phyloP scores from a whole-genome alignment of 1,284 basidiomycete genomes.

The Papiliotrema laurentii region DNA sequence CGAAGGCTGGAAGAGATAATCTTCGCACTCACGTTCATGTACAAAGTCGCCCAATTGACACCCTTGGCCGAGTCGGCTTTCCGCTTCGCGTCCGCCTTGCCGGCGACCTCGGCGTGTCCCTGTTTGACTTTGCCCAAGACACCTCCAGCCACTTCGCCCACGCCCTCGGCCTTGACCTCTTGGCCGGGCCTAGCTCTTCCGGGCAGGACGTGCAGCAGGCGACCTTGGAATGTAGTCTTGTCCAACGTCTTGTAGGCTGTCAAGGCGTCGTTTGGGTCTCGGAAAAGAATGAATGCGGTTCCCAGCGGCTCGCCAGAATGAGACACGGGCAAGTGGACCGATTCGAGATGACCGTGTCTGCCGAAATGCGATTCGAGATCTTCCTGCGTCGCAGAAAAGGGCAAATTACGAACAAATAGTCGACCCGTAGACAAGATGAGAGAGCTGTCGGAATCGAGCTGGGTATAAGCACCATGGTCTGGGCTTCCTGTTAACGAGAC shows the following conservation, averaged over 20 bases:
- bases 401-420: slow-evolving; percentile 85
- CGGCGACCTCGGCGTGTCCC: slow-evolving; percentile 64
- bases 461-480: background rate
- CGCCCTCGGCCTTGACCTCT: slow-evolving; percentile 49
- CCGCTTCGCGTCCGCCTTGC: slow-evolving; percentile 58
- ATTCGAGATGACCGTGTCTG: slow-evolving; percentile 66
- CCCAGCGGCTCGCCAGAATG: slow-evolving; percentile 69
- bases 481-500: slow-evolving; percentile 25
- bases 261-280: slow-evolving; percentile 62
- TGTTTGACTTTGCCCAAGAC: slow-evolving; percentile 50
- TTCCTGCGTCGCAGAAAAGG: slow-evolving; percentile 72
- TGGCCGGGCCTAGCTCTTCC: slow-evolving; percentile 56
- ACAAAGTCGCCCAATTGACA: slow-evolving; percentile 94
- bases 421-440: slow-evolving; percentile 74
- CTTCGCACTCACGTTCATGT: slow-evolving; percentile 81
- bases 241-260: slow-evolving; percentile 75
- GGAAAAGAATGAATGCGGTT: slow-evolving; percentile 74
- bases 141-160: slow-evolving; percentile 30
- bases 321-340: slow-evolving; percentile 76
- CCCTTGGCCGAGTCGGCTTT: slow-evolving; percentile 72
- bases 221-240: slow-evolving; percentile 83
- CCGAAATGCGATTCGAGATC: slow-evolving; percentile 69
- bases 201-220: slow-evolving; percentile 82
- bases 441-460: slow-evolving; percentile 48
- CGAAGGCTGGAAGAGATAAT: background rate